phyloP scores from a whole-genome alignment of 1,284 basidiomycete genomes.

The Naganishia albida region DNA sequence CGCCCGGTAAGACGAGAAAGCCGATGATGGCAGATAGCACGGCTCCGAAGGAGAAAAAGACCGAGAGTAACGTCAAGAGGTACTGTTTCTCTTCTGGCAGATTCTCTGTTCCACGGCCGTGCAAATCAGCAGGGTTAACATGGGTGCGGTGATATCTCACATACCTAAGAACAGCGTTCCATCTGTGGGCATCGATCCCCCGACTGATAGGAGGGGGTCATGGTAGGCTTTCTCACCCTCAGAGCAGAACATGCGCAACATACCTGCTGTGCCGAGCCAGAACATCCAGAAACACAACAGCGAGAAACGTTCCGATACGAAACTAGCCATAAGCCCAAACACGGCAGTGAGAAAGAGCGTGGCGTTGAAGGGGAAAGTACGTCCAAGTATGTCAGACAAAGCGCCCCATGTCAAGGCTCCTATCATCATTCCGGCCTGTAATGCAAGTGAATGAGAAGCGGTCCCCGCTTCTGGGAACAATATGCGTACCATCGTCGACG shows the following conservation, averaged over 20 bases:
- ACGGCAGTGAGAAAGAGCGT: constrained; percentile 86
- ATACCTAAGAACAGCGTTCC: constrained; percentile 20
- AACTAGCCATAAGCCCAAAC: constrained; percentile 81
- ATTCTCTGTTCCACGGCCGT: constrained; percentile 67
- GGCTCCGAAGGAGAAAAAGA: constrained; percentile 91
- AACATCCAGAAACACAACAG: constrained; percentile 78
- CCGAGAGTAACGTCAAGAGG: constrained; percentile 88
- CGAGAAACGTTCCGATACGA: constrained; percentile 67
- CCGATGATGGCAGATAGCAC: constrained; percentile 79
- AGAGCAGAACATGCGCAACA: constrained; percentile 58
- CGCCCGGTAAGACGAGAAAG: constrained; percentile 71
- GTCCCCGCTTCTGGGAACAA: constrained; percentile 1
- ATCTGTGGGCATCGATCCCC: constrained; percentile 33
- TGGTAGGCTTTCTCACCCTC: constrained; percentile 59
- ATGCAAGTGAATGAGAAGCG: constrained; percentile 62
- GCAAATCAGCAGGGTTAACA: neutral
- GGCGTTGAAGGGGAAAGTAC: constrained; percentile 84
- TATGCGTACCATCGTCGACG: constrained; percentile 58
- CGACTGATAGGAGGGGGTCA: constrained; percentile 34
- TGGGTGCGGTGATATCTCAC: constrained; percentile 41
- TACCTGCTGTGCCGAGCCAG: constrained; percentile 74
- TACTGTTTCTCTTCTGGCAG: constrained; percentile 89
- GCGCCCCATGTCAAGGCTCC: constrained; percentile 91
- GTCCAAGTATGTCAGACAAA: constrained; percentile 80
- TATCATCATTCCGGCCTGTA: constrained; percentile 93